Percentiles rank a stretch among this genome's conserved stretches.
phyloP scores from a whole-genome alignment of 495 filamentous ascomycete species.

The Schizothecium vesticola region DNA sequence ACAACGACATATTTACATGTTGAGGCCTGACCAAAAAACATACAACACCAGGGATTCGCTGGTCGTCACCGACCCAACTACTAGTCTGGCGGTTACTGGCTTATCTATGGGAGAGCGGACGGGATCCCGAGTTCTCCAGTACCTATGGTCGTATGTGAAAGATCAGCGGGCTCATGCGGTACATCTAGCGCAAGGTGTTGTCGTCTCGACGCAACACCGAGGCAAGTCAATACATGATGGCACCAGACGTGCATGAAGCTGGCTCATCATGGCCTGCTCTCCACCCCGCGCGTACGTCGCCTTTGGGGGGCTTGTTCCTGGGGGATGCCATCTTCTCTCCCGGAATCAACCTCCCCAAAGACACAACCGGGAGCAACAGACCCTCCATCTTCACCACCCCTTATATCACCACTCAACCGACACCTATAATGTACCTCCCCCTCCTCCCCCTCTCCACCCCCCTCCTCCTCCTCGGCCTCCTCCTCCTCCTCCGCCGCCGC shows the following conservation, averaged over 20 bases:
- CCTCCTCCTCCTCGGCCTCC: neutral
- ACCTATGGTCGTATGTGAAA: neutral
- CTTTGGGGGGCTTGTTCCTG: too few relatives aligned
- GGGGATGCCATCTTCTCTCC: neutral
- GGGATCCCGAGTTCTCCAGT: conserved; percentile 4
- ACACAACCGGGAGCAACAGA: neutral
- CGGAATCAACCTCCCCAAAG: neutral
- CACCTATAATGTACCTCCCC: neutral
- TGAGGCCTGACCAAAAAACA: neutral
- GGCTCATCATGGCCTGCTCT: too few relatives aligned
- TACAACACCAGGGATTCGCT: conserved; percentile 25
- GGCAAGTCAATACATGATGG: too few relatives aligned
- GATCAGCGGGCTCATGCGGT: neutral
- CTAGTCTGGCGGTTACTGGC: conserved; percentile 30
- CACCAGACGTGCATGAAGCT: too few relatives aligned
- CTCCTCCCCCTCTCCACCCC: neutral
- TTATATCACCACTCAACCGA: neutral
- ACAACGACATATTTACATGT: too few relatives aligned
- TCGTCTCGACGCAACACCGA: neutral
- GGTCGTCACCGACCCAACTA: conserved; percentile 47
- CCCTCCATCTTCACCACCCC: neutral
- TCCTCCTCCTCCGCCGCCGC: too few relatives aligned
- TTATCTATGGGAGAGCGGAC: conserved; percentile 39
- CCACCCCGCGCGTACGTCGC: too few relatives aligned
- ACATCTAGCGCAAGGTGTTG: neutral